A percentile compares a stretch with the other conserved stretches of the same genome.
Evolutionary conservation across 345 rosid genomes (phyloP).

Genomic region (Reutealis trisperma): DNA sequence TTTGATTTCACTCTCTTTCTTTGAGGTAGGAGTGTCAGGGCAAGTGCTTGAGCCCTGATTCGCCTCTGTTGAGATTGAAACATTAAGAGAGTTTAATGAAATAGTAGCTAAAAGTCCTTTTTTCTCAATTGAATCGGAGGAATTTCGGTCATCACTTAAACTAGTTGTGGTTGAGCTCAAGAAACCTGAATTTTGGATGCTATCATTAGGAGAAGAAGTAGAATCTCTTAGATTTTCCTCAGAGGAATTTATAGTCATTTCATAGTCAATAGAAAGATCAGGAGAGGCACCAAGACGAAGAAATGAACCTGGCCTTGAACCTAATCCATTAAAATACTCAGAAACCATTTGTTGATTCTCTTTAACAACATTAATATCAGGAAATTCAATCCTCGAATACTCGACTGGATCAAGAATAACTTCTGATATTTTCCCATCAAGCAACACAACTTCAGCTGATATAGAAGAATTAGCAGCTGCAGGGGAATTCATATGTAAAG

Average conservation of each 20-base stretch:
- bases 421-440: conserved; percentile 57
- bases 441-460: conserved; percentile 80
- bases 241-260: conserved; percentile 47
- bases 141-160: conserved; percentile 69
- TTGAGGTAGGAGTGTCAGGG: conserved; percentile 66
- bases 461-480: conserved; percentile 51
- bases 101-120: conserved; percentile 29
- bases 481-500: conserved; percentile 32
- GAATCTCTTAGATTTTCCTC: conserved; percentile 42
- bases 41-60: conserved; percentile 33
- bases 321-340: conserved; percentile 61
- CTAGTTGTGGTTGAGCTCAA: conserved; percentile 74
- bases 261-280: conserved; percentile 38
- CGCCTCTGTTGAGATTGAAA: conserved; percentile 32
- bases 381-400: conserved; percentile 88
- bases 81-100: conserved; percentile 22
- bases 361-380: conserved; percentile 58
- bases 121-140: conserved; percentile 60
- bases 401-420: conserved; percentile 56
- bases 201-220: conserved; percentile 43
- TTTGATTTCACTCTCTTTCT: conserved; percentile 31
- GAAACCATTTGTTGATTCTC: conserved; percentile 85
- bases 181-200: conserved; percentile 50
- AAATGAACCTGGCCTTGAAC: conserved; percentile 43
- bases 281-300: conserved; percentile 72